phyloP scores from a whole-genome alignment of 2,329 filamentous ascomycete species.

The Colletotrichum sp. region DNA sequence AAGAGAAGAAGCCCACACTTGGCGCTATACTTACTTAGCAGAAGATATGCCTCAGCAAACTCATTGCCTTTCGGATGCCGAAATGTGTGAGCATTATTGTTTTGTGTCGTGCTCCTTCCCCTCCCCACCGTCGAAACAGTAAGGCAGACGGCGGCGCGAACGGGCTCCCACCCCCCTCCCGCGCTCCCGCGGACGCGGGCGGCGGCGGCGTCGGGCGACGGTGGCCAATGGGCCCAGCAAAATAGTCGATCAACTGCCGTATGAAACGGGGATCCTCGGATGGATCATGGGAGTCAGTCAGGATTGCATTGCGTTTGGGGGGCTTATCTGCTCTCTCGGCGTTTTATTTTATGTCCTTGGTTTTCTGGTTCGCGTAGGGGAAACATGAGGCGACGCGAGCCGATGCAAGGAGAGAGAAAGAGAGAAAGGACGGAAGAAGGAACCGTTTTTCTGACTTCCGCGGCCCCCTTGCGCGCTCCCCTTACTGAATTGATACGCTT shows the following conservation, averaged over 20 bases:
- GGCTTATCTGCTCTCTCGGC: not conserved
- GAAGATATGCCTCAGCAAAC: not conserved
- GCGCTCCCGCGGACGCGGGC: not conserved
- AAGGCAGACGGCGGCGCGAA: not conserved
- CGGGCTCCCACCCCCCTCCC: not conserved
- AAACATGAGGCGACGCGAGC: not conserved
- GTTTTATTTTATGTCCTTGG: not conserved
- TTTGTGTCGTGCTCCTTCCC: not conserved
- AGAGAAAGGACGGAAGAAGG: not conserved
- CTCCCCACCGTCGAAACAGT: not conserved
- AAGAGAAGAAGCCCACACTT: not conserved
- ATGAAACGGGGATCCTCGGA: not conserved
- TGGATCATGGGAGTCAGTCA: not conserved
- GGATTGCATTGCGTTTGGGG: not conserved
- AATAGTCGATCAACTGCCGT: not conserved
- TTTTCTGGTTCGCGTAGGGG: not conserved
- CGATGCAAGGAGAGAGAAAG: not conserved
- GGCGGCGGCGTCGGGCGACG: not conserved
- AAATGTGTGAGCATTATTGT: not conserved
- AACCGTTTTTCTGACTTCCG: not conserved
- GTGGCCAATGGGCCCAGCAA: not conserved
- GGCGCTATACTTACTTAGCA: not conserved
- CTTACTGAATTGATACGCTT: not conserved
- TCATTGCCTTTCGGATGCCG: not conserved
- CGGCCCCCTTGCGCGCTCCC: no score